phyloP scores from a whole-genome alignment of 345 rosid species.

The Brassica juncea region DNA sequence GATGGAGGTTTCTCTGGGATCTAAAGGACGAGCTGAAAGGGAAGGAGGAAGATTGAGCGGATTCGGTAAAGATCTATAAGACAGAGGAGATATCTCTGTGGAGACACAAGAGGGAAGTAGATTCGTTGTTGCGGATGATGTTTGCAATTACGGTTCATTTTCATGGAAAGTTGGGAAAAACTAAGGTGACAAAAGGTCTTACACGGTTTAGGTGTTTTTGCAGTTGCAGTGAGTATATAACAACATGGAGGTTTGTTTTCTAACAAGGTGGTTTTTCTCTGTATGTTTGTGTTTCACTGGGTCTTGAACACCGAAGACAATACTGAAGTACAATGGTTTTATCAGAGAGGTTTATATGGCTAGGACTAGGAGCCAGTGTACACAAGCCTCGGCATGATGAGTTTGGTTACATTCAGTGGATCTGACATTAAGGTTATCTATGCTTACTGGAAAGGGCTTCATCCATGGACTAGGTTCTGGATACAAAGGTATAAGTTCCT shows the following conservation, averaged over 20 bases:
- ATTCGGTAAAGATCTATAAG: not conserved
- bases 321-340: too few relatives aligned
- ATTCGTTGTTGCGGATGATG: not conserved
- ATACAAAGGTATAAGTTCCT: too few relatives aligned
- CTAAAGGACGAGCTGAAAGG: not conserved
- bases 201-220: not conserved
- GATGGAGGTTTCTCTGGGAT: not conserved
- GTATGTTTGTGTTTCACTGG: not conserved
- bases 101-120: not conserved
- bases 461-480: too few relatives aligned
- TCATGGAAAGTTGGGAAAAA: not conserved
- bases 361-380: too few relatives aligned
- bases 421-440: too few relatives aligned
- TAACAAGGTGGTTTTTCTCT: not conserved
- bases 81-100: not conserved
- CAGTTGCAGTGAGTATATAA: too few relatives aligned
- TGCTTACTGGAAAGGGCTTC: too few relatives aligned
- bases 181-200: not conserved
- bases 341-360: too few relatives aligned
- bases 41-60: not conserved
- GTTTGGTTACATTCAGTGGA: too few relatives aligned
- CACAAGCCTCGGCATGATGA: too few relatives aligned
- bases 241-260: not conserved
- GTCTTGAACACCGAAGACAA: not conserved
- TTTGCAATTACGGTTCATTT: not conserved